Percentiles rank a stretch among this genome's conserved stretches.
These are phyloP conservation scores for Cyclanthera cordifolia DNA, from an alignment of 306 rosid genomes.

Conservation along the genomic window DNA sequence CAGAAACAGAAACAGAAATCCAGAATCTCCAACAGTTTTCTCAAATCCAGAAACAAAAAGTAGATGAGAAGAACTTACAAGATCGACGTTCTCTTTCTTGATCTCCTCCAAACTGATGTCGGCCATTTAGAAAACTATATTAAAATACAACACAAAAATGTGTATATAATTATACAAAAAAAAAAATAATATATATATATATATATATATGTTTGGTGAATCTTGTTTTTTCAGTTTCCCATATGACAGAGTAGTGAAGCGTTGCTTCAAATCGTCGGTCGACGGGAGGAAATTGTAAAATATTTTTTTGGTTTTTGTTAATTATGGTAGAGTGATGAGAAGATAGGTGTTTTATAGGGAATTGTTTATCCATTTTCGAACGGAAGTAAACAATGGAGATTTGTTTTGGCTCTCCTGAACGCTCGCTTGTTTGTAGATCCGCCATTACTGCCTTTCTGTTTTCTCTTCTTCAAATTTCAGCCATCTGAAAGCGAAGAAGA, in stretches of 20 bases:
- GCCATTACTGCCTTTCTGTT: constrained; percentile 10
- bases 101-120: constrained; percentile 45
- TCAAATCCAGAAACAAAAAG: background rate
- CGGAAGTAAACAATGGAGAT: background rate
- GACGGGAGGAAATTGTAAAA: background rate
- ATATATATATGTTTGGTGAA: too few relatives aligned
- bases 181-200: background rate
- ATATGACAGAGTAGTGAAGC: background rate
- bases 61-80: constrained; percentile 26
- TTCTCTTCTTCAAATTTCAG: background rate
- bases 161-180: background rate
- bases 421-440: background rate
- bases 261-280: too few relatives aligned
- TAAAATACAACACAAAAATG: background rate
- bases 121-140: background rate
- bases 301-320: constrained; percentile 10
- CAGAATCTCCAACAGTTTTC: background rate
- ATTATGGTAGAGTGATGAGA: background rate
- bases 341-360: background rate
- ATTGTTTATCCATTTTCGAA: background rate
- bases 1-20: background rate
- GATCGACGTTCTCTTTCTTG: constrained; percentile 67
- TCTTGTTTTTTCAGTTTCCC: background rate
- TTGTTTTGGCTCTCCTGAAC: background rate
- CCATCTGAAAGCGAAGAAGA: background rate